Conservation (phyloP, 164 flowering plant species). For the Vitis amurensis region DNA sequence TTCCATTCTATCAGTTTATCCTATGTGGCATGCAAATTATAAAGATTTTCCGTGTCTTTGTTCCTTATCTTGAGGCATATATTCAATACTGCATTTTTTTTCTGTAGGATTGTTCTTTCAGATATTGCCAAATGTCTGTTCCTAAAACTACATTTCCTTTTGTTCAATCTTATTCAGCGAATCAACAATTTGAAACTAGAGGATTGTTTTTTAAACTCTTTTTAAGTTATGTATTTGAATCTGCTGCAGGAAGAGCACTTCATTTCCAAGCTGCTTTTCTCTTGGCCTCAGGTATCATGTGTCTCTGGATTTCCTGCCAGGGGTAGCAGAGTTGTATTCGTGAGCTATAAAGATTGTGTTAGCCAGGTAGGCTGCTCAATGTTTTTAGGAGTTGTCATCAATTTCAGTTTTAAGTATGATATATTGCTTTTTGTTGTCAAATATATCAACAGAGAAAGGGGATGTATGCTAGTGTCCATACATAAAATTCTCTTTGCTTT, state of each 20-base stretch:
- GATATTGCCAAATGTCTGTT: no score
- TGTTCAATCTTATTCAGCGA: neutral
- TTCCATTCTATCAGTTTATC: no score
- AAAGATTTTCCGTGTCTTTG: no score
- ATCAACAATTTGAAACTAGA: neutral
- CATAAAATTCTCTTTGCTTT: neutral
- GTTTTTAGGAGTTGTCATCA: neutral
- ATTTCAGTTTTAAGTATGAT: neutral
- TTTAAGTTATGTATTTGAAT: neutral
- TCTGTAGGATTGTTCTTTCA: no score
- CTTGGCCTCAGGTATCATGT: conserved; percentile 51
- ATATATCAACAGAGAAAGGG: neutral
- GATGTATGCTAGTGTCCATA: neutral
- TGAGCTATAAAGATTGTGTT: conserved; percentile 41
- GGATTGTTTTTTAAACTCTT: neutral
- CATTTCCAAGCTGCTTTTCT: conserved; percentile 38
- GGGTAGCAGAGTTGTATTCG: conserved; percentile 46
- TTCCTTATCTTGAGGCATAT: no score
- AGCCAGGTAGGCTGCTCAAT: conserved; percentile 37
- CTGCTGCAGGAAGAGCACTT: conserved; percentile 44
- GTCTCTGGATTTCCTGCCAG: conserved; percentile 50
- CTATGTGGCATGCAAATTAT: no score
- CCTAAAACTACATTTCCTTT: no score
- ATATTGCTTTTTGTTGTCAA: no score
- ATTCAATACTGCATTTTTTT: no score